Base-by-base conservation (phyloP, 169 alveolate genomes). In the Eimeria sp. region DNA sequence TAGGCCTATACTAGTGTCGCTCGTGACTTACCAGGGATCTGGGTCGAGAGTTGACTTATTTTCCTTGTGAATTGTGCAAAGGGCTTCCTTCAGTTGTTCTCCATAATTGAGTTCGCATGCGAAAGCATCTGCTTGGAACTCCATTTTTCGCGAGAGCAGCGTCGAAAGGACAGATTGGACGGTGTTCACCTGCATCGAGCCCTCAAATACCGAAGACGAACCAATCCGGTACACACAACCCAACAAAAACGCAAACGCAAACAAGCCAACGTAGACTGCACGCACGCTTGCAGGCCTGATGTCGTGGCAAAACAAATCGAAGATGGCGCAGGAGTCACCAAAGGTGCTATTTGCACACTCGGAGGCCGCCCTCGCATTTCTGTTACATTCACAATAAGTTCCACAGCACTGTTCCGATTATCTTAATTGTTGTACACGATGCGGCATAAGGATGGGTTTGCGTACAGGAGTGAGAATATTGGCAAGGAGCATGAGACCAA, bases 41-140 rank as follows among this genome's bases (percentile, higher is more conserved):
- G 98, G 97, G 82, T 97, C 96, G 54, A 97, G 96, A 73, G 97
- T 96, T 25, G 98, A 95, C 72, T 97, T 92, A 96, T 98, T 97
- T 89, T 98, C 97, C 49, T 96, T 95, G 94, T 96, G 97, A 30
- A 97, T 83, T 61, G 97, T 97, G 65, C 95, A 91, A 47, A 98
- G 97, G 3, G 98, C 98, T 58, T 92, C 93, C 88, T 97, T 96
- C 76, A 98, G 96, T 22, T 95, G 95, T 7, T 95, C 97, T 4
- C 98, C 98, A 88, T 95, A 93, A 49, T 98, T 98, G 95, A 95
- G 94, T 76, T 96, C 83, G 94, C 96, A 98, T 1, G 99, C 99
- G 92, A 97, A 98, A 9, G 96, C 94, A 88, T 98, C 99, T 18
- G 99, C 99, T 94, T 98, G 96, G 95, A 91, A 97, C 90, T 98